phyloP scores from a whole-genome alignment of 495 filamentous ascomycete genomes.

The Penicillium roqueforti region DNA sequence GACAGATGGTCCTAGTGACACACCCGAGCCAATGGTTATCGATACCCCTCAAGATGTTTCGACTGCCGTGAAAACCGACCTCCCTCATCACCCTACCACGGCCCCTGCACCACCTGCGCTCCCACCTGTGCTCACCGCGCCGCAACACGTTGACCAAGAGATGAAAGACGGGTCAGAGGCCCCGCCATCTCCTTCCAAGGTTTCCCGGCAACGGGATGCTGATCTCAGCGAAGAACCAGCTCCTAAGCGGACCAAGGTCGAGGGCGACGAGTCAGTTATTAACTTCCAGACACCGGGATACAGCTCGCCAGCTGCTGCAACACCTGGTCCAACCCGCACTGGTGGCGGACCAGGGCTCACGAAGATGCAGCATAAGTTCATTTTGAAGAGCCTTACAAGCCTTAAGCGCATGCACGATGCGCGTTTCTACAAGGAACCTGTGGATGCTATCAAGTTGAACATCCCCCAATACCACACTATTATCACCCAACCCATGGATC shows the following conservation, averaged over 20 bases:
- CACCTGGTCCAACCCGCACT: slow-evolving; percentile 5
- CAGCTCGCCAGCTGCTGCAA: slow-evolving; percentile 28
- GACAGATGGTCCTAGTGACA: slow-evolving; percentile 10
- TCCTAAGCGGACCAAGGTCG: slow-evolving; percentile 71
- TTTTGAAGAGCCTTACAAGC: slow-evolving; percentile 55
- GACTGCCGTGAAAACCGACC: slow-evolving; percentile 26
- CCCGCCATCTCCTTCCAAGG: slow-evolving; percentile 49
- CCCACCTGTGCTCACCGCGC: slow-evolving; percentile 13
- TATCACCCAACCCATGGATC: slow-evolving; percentile 75
- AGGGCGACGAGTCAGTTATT: slow-evolving; percentile 30
- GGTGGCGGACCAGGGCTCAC: slow-evolving; percentile 41
- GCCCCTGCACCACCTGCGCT: slow-evolving; percentile 9
- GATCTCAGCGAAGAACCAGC: slow-evolving; percentile 69
- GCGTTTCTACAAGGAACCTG: slow-evolving; percentile 66
- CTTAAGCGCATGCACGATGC: slow-evolving; percentile 79
- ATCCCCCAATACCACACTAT: slow-evolving; percentile 68
- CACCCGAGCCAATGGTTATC: slow-evolving; percentile 18
- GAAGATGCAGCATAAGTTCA: slow-evolving; percentile 52
- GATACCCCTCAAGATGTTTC: slow-evolving; percentile 13
- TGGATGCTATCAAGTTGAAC: slow-evolving; percentile 61
- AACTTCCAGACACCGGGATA: slow-evolving; percentile 39
- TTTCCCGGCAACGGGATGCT: slow-evolving; percentile 65
- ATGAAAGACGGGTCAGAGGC: slow-evolving; percentile 39
- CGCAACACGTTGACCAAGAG: slow-evolving; percentile 32
- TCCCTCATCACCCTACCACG: slow-evolving; percentile 35